Evolutionary conservation across 352 stramenopile species (phyloP).

Genomic region (Phytophthora ramorum): DNA sequence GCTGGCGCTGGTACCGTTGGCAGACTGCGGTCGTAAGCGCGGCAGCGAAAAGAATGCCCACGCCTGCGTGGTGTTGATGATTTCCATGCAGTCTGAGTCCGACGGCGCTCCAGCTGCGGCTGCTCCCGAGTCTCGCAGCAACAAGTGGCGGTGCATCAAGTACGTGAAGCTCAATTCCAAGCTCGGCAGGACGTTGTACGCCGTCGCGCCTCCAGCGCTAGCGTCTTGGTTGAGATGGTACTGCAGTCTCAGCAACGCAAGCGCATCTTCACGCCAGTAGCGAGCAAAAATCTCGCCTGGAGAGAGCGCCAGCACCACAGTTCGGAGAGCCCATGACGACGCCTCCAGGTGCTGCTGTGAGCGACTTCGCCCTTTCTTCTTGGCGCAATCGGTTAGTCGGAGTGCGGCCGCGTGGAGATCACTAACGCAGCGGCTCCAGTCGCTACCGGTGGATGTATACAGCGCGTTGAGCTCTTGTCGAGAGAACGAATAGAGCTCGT

Average conservation of each 20-base stretch:
- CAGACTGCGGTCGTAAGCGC: slow-evolving; percentile 42
- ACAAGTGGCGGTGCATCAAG: slow-evolving; percentile 57
- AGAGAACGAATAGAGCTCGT: slow-evolving; percentile 46
- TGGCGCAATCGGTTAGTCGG: slow-evolving; percentile 43
- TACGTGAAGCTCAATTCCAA: slow-evolving; percentile 39
- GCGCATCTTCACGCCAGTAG: slow-evolving; percentile 77
- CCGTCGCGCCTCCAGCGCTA: slow-evolving; percentile 11
- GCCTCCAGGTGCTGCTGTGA: slow-evolving; percentile 52
- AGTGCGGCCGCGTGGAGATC: slow-evolving; percentile 64
- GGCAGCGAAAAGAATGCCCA: slow-evolving; percentile 78
- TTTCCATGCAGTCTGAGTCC: slow-evolving; percentile 77
- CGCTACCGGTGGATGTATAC: slow-evolving; percentile 37
- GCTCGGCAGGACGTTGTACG: slow-evolving; percentile 36
- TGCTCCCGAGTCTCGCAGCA: slow-evolving; percentile 39
- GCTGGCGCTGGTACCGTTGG: slow-evolving; percentile 4
- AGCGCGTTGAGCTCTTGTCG: slow-evolving; percentile 21
- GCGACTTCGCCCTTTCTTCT: slow-evolving; percentile 41
- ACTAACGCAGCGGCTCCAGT: slow-evolving; percentile 71
- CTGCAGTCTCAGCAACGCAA: slow-evolving; percentile 61
- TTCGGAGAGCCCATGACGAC: slow-evolving; percentile 58
- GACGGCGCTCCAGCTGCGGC: slow-evolving; percentile 30
- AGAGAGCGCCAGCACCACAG: slow-evolving; percentile 52
- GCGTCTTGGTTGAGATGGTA: slow-evolving; percentile 76
- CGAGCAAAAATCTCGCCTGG: slow-evolving; percentile 71
- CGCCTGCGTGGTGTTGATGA: slow-evolving; percentile 83